Percentiles rank a stretch among this genome's conserved stretches.
Evolutionary conservation across 116 monocot genomes (phyloP).

Genomic region (Papilionanthe hybrid): DNA sequence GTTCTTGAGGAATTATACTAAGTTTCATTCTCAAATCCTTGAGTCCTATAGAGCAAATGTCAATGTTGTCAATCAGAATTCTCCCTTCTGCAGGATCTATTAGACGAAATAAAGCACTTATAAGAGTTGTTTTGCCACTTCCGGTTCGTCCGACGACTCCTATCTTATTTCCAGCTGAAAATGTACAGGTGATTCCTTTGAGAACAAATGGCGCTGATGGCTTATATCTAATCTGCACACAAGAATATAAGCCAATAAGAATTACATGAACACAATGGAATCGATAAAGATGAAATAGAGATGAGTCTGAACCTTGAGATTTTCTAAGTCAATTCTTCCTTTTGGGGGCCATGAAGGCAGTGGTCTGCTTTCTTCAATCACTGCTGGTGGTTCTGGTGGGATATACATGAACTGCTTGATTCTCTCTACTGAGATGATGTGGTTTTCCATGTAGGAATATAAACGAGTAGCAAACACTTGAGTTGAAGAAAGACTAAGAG

Average conservation of each 20-base stretch:
- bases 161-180: constrained; percentile 52
- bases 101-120: constrained; percentile 69
- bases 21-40: constrained; percentile 80
- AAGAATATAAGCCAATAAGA: background rate
- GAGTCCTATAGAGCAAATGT: constrained; percentile 71
- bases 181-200: constrained; percentile 72
- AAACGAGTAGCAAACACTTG: constrained; percentile 66
- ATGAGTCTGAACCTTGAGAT: constrained; percentile 38
- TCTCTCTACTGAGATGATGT: constrained; percentile 72
- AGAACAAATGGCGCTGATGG: constrained; percentile 60
- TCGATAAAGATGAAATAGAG: background rate
- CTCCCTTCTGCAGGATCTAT: constrained; percentile 59
- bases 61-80: constrained; percentile 66
- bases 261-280: background rate
- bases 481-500: constrained; percentile 38
- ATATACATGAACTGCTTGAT: constrained; percentile 76
- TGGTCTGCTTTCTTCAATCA: constrained; percentile 41
- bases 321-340: constrained; percentile 61
- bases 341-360: constrained; percentile 60
- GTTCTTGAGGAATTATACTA: constrained; percentile 92
- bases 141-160: constrained; percentile 88
- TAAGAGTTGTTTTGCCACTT: constrained; percentile 83
- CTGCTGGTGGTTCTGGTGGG: constrained; percentile 52
- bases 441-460: constrained; percentile 69
- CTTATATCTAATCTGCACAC: constrained; percentile 67